A percentile compares a stretch with the other conserved stretches of the same genome.
Conservation (phyloP, 768 basidiomycete genomes). For the Rhodocollybia butyracea region DNA sequence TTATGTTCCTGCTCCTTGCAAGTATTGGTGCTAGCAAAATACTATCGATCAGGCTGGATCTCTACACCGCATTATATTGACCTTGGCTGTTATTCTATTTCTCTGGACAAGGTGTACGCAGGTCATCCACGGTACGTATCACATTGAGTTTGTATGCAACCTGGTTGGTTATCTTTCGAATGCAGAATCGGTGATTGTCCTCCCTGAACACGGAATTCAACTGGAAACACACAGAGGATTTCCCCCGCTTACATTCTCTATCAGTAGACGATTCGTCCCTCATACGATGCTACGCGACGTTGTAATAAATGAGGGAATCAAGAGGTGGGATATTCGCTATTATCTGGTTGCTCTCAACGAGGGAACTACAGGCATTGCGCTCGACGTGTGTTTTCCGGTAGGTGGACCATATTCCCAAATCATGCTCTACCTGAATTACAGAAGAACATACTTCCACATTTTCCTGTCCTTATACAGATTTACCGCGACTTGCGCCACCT, state of each 20-base stretch:
- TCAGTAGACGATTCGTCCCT: conserved; percentile 58
- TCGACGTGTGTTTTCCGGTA: conserved; percentile 65
- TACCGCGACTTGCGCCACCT: conserved; percentile 34
- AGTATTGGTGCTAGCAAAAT: neutral
- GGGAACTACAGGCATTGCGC: conserved; percentile 22
- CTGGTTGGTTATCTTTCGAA: neutral
- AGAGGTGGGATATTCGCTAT: conserved; percentile 68
- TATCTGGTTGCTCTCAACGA: conserved; percentile 53
- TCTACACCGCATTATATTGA: conserved; percentile 14
- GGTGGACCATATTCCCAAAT: conserved; percentile 12
- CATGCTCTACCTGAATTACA: conserved; percentile 22
- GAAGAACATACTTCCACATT: conserved; percentile 59
- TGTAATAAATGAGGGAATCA: conserved; percentile 72
- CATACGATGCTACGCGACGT: conserved; percentile 51
- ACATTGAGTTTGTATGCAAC: too few species aligned
- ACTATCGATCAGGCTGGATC: neutral
- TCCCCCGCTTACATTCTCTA: conserved; percentile 31
- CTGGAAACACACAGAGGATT: conserved; percentile 68
- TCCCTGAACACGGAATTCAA: conserved; percentile 71
- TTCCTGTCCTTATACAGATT: conserved; percentile 55
- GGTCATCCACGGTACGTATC: conserved; percentile 44
- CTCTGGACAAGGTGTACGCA: conserved; percentile 37
- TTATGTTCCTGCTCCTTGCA: conserved; percentile 3
- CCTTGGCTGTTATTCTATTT: conserved; percentile 17
- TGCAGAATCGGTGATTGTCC: conserved; percentile 66